Conservation (phyloP, 768 basidiomycete genomes). For the Trametes maxima region DNA sequence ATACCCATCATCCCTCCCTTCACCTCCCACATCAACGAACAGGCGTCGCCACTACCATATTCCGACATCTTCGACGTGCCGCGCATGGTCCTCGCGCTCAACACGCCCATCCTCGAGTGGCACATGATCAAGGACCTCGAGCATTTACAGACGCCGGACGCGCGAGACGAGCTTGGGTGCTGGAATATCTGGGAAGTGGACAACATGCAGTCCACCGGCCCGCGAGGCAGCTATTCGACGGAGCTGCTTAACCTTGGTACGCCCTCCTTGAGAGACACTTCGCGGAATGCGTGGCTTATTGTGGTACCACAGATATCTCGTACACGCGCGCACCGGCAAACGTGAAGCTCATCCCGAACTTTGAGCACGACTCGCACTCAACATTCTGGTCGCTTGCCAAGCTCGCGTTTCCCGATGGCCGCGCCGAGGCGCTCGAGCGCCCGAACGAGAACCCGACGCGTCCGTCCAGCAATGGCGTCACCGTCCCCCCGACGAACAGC, state of each 20-base stretch:
- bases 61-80: slow-evolving; percentile 44
- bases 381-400: slow-evolving; percentile 35
- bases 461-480: slow-evolving; percentile 24
- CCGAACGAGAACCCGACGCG: slow-evolving; percentile 22
- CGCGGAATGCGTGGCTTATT: not conserved
- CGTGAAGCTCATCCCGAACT: slow-evolving; percentile 32
- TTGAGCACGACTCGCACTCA: slow-evolving; percentile 33
- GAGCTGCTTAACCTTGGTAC: slow-evolving; percentile 31
- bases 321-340: slow-evolving; percentile 35
- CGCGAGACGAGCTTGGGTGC: slow-evolving; percentile 40
- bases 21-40: slow-evolving; percentile 36
- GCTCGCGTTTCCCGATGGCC: slow-evolving; percentile 33
- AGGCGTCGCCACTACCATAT: slow-evolving; percentile 34
- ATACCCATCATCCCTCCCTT: slow-evolving; percentile 43
- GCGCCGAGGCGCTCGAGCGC: slow-evolving; percentile 22
- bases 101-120: slow-evolving; percentile 43
- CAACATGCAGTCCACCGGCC: slow-evolving; percentile 18
- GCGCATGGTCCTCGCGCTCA: slow-evolving; percentile 28
- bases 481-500: slow-evolving; percentile 38
- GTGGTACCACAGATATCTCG: slow-evolving; percentile 32
- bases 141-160: slow-evolving; percentile 8
- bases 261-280: not conserved
- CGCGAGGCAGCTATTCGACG: slow-evolving; percentile 29
- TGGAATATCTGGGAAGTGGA: slow-evolving; percentile 41
- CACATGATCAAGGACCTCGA: slow-evolving; percentile 38